These are phyloP conservation scores for Verbena officinalis DNA, from an alignment of 257 asterid genomes.

Conservation along the genomic window DNA sequence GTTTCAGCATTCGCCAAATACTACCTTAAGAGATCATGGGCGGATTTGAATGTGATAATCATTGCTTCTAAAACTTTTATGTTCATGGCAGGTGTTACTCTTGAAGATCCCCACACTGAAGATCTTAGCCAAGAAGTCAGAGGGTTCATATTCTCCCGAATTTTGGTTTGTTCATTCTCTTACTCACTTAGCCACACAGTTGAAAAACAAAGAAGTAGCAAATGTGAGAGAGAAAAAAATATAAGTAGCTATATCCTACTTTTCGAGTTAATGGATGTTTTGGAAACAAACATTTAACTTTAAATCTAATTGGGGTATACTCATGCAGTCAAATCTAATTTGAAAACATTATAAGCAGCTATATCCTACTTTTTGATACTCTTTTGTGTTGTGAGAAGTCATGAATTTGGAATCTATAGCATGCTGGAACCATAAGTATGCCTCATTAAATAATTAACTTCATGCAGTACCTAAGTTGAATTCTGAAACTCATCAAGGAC, in stretches of 20 bases:
- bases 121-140: constrained; percentile 98
- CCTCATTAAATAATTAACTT: not conserved
- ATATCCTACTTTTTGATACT: no score
- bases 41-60: not conserved
- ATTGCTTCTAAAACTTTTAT: constrained; percentile 29
- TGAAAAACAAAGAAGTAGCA: not conserved
- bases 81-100: constrained; percentile 80
- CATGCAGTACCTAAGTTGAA: not conserved
- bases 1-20: not conserved
- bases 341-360: no score
- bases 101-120: constrained; percentile 98
- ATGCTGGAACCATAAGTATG: constrained; percentile 16
- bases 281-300: not conserved
- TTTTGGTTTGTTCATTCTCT: constrained; percentile 69
- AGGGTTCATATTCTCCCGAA: constrained; percentile 91
- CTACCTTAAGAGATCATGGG: constrained; percentile 1
- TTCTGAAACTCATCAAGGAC: not conserved
- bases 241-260: not conserved
- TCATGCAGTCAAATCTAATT: no score
- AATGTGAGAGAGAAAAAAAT: not conserved
- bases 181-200: not conserved
- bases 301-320: no score
- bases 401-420: not conserved
- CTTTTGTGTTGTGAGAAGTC: constrained; percentile 1
- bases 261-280: constrained; percentile 2